Evolutionary conservation across 306 rosid species (phyloP).

Genomic region (Luffa aegyptiaca): DNA sequence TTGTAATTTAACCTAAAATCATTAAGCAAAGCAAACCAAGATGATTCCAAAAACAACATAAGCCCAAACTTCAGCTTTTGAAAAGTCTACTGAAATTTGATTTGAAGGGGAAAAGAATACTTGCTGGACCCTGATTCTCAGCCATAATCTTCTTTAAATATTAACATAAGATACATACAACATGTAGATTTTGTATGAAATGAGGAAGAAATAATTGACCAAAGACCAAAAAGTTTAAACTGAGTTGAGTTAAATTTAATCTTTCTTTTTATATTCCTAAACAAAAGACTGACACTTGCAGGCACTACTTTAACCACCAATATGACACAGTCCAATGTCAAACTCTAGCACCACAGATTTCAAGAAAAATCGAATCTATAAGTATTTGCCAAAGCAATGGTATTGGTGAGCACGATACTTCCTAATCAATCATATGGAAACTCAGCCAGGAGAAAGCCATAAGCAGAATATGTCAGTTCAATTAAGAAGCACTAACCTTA

Average conservation of each 20-base stretch:
- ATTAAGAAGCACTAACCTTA: slow-evolving; percentile 35
- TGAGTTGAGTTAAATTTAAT: too few species aligned
- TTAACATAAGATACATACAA: not conserved
- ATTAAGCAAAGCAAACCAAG: not conserved
- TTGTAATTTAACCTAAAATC: not conserved
- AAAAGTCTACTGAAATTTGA: not conserved
- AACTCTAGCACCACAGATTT: not conserved
- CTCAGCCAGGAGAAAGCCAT: not conserved
- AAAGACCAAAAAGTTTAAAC: too few species aligned
- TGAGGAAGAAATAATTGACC: not conserved
- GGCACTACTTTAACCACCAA: not conserved
- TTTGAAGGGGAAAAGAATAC: not conserved
- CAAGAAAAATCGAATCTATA: not conserved
- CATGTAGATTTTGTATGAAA: not conserved
- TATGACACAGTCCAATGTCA: not conserved
- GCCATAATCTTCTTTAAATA: not conserved
- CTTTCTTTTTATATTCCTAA: too few species aligned
- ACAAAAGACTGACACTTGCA: too few species aligned
- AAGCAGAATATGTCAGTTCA: not conserved
- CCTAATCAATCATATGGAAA: not conserved
- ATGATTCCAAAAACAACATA: not conserved
- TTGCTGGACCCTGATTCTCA: not conserved
- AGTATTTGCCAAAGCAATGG: not conserved
- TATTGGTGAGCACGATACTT: not conserved
- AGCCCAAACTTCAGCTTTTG: not conserved